Evolutionary conservation across 2,329 filamentous ascomycete genomes (phyloP).

Genomic region (Alternaria ventricosa): DNA sequence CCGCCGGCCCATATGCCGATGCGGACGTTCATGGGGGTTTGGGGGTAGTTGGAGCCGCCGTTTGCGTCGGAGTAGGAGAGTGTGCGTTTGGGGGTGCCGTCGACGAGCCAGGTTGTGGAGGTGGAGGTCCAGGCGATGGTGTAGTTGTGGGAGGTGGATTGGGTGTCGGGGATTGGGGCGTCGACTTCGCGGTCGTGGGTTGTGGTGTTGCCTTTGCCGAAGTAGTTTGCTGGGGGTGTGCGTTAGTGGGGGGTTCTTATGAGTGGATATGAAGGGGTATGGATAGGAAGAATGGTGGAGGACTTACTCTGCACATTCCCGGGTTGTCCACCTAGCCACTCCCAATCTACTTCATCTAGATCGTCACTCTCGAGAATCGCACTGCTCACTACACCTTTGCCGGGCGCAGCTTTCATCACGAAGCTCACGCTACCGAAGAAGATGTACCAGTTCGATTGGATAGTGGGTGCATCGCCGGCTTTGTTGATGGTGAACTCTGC

Average conservation of each 20-base stretch:
- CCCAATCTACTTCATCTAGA: conserved; percentile 85
- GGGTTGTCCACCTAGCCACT: conserved; percentile 72
- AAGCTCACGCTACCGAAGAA: conserved; percentile 82
- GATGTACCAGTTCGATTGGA: conserved; percentile 81
- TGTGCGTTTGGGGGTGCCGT: conserved; percentile 68
- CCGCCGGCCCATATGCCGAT: conserved; percentile 57
- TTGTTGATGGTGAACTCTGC: conserved; percentile 56
- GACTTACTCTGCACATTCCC: conserved; percentile 73
- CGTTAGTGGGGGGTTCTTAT: conserved; percentile 57
- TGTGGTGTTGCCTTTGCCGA: conserved; percentile 51
- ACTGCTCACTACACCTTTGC: conserved; percentile 76
- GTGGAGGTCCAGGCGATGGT: conserved; percentile 72
- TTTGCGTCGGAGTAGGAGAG: conserved; percentile 60
- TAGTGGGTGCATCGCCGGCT: conserved; percentile 62
- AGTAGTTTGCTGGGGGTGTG: conserved; percentile 35
- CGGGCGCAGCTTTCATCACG: conserved; percentile 73
- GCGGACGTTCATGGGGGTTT: conserved; percentile 70
- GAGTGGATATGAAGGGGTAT: no score
- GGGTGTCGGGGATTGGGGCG: conserved; percentile 60
- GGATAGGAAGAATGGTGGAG: conserved; percentile 32
- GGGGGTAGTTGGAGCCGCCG: conserved; percentile 68
- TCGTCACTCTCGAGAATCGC: conserved; percentile 83
- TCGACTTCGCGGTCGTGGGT: conserved; percentile 71
- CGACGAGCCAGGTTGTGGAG: conserved; percentile 70
- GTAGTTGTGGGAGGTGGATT: conserved; percentile 67